Conservation (phyloP, 164 flowering plant species). For the Vitis vinifera region ASM3070453v1 NC_081808.1:5937501-5938000, state of each 20-base stretch:
- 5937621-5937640: too few relatives aligned
- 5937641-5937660: too few relatives aligned
- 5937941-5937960: constrained; percentile 73
- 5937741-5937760: neutral
- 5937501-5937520: too few relatives aligned
- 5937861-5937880: constrained; percentile 62
- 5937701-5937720: neutral
- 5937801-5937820: neutral
- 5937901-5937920: constrained; percentile 36
- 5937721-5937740: neutral
- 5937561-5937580: too few relatives aligned
- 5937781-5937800: neutral
- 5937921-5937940: constrained; percentile 67
- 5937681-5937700: neutral
- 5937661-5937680: neutral
- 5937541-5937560: too few relatives aligned
- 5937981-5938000: constrained; percentile 22
- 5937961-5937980: constrained; percentile 56
- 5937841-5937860: constrained; percentile 25
- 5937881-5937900: constrained; percentile 34
- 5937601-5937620: too few relatives aligned
- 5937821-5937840: neutral
- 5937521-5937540: too few relatives aligned
- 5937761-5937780: neutral
- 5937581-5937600: too few relatives aligned